Percentiles rank a stretch among this genome's conserved stretches.
Evolutionary conservation across 768 basidiomycete genomes (phyloP).

Genomic region (Holtermannia corniformis): DNA sequence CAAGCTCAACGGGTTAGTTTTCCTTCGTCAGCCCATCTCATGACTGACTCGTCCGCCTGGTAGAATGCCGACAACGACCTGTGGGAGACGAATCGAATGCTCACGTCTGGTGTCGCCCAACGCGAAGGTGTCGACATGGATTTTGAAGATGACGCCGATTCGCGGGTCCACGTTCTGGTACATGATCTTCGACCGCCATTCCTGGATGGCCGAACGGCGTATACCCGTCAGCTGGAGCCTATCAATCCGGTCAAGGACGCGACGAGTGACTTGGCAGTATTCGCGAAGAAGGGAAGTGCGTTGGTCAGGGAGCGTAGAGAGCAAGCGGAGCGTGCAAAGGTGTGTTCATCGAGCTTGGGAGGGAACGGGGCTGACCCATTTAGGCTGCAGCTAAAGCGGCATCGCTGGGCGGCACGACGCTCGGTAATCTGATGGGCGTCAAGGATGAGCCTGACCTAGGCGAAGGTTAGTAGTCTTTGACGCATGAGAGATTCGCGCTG

Average conservation of each 20-base stretch:
- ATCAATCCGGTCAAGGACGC: constrained; percentile 92
- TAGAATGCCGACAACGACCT: constrained; percentile 96
- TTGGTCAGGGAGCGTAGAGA: constrained; percentile 93
- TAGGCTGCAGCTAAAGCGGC: constrained; percentile 91
- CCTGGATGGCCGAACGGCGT: constrained; percentile 89
- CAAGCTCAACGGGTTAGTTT: constrained; percentile 86
- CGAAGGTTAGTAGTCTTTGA: constrained; percentile 59
- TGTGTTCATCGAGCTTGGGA: not conserved
- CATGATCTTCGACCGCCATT: constrained; percentile 97
- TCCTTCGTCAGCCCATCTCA: not conserved
- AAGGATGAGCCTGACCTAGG: constrained; percentile 89
- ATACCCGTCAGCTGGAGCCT: constrained; percentile 91
- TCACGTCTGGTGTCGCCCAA: constrained; percentile 87
- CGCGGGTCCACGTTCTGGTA: constrained; percentile 85
- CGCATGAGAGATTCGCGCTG: constrained; percentile 1
- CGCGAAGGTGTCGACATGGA: constrained; percentile 80
- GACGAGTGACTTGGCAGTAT: constrained; percentile 89
- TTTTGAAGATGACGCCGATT: constrained; percentile 90
- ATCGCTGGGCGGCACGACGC: constrained; percentile 74
- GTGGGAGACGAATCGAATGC: constrained; percentile 98
- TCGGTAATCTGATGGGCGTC: constrained; percentile 98
- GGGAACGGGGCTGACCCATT: not conserved
- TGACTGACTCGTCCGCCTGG: not conserved
- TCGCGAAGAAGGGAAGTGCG: constrained; percentile 91
- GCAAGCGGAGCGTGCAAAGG: constrained; percentile 72